A percentile compares a stretch with the other conserved stretches of the same genome.
Conservation (phyloP, 148 eudicot species). For the Linanthus parryae region DNA sequence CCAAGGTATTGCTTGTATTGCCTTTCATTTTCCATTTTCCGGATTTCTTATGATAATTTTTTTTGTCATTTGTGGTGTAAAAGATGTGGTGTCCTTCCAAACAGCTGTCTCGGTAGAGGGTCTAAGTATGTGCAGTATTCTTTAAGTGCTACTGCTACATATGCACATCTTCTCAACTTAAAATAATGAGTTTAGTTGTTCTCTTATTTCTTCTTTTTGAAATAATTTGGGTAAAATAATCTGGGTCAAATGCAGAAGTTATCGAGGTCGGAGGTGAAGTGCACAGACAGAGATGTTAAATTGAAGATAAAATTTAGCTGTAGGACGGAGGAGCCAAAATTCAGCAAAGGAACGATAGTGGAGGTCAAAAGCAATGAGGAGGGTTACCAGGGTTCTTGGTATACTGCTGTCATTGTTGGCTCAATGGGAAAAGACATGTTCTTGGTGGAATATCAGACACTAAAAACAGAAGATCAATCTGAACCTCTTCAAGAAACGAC, state of each 20-base stretch:
- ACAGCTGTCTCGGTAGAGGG: too few relatives aligned
- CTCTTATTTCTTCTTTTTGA: too few relatives aligned
- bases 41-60: too few relatives aligned
- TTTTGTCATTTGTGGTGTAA: too few relatives aligned
- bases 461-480: conserved; percentile 43
- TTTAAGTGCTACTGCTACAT: too few relatives aligned
- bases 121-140: too few relatives aligned
- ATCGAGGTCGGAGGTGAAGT: conserved; percentile 7
- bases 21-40: not conserved
- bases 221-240: too few relatives aligned
- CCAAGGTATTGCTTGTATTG: conserved; percentile 30
- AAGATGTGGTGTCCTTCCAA: too few relatives aligned
- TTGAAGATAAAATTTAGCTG: conserved; percentile 12
- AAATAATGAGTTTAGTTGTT: too few relatives aligned
- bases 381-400: conserved; percentile 60
- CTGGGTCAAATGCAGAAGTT: conserved; percentile 12
- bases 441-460: conserved; percentile 41
- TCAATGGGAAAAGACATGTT: conserved; percentile 20
- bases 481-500: conserved; percentile 27
- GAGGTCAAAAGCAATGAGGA: conserved; percentile 54
- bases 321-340: conserved; percentile 8
- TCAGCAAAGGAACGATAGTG: conserved; percentile 32
- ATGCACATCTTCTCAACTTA: too few relatives aligned
- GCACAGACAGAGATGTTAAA: conserved; percentile 6
- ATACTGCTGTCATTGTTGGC: conserved; percentile 35